Percentiles rank a stretch among this genome's conserved stretches.
These are phyloP conservation scores for Spathaspora jeffriesii DNA, from an alignment of 1,139 yeast species.

Conservation along the genomic window DNA sequence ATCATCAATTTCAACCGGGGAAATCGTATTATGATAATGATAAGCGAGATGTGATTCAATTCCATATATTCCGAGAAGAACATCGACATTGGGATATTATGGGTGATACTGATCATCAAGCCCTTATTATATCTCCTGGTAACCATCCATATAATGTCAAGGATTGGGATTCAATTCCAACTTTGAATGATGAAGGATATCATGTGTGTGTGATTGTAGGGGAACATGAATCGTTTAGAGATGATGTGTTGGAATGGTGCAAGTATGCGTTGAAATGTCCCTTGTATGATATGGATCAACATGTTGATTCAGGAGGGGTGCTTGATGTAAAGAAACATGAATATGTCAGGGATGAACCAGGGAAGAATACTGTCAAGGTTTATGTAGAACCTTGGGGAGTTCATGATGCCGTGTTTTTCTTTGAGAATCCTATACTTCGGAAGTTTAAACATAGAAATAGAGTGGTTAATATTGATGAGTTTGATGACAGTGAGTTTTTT, in stretches of 20 bases:
- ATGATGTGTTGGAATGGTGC: conserved; percentile 39
- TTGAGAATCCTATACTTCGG: conserved; percentile 26
- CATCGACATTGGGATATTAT: conserved; percentile 4
- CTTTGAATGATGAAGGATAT: conserved; percentile 24
- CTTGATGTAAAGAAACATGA: conserved; percentile 19
- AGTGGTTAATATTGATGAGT: conserved; percentile 10
- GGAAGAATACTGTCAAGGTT: conserved; percentile 17
- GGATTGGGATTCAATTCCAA: conserved; percentile 39
- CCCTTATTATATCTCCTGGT: conserved; percentile 17
- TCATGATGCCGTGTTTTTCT: conserved; percentile 38
- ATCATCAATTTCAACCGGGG: conserved; percentile 22
- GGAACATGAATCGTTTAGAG: conserved; percentile 47
- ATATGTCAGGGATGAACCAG: conserved; percentile 13
- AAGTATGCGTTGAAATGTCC: conserved; percentile 32
- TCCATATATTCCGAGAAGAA: conserved; percentile 8
- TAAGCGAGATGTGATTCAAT: conserved; percentile 30
- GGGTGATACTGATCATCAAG: conserved; percentile 12
- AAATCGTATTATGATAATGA: conserved; percentile 36
- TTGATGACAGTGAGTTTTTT: conserved; percentile 24
- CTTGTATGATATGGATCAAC: conserved; percentile 17
- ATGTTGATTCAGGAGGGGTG: conserved; percentile 26
- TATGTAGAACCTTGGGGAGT: conserved; percentile 47
- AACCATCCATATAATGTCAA: conserved; percentile 15
- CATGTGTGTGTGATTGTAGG: conserved; percentile 36
- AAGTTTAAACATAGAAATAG: conserved; percentile 12